Evolutionary conservation across 2,329 filamentous ascomycete species (phyloP), one percentile per base, ranked within the genome.

Genomic region (Arthrobotrys pseudoclavata): DNA sequence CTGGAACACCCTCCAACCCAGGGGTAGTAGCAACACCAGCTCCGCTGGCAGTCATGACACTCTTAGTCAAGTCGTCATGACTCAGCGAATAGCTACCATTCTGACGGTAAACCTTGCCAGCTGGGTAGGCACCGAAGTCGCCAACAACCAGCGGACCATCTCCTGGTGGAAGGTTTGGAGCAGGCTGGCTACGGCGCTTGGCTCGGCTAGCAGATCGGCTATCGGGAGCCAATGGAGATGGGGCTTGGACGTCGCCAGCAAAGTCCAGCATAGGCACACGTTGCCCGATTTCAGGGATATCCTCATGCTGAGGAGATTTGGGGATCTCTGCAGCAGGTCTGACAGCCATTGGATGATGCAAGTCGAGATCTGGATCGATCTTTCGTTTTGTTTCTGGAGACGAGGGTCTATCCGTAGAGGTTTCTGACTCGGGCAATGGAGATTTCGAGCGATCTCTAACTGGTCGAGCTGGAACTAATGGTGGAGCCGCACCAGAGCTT

Each of bases 221-320:
- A 37, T 72, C 69, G n/a, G 66, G 57, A 83, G 82, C 57, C 7
- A 90, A 88, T 0, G 94, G 94, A 1, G 94, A 96, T 1, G 96
- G 96, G 13, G 96, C 96, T 85, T 99, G 96, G 9, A 98, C 96
- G 83, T 98, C 95, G 79, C 96, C 96, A 50, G 96, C 92, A 83
- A 96, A 89, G 66, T 91, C 92, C 83, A 96, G 91, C 92, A 99
- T 96, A 61, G 96, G 96, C 45, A 99, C 95, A 82, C 94, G 91
- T 82, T 92, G 89, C 57, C 95, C 95, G 80, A 97, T 96, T 83
- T 96, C 92, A 1, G 94, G 94, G n/a, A 80, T 79, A 52, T 81
- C 75, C 18, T 80, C 80, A 22, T 76, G 42, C 40, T 60, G 52
- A 48, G 31, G 26, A 48, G 67, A 64, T 31, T 76, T 79, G 4